Evolutionary conservation across 1,284 basidiomycete species (phyloP).

Genomic region (Heterobasidion occidentale): DNA sequence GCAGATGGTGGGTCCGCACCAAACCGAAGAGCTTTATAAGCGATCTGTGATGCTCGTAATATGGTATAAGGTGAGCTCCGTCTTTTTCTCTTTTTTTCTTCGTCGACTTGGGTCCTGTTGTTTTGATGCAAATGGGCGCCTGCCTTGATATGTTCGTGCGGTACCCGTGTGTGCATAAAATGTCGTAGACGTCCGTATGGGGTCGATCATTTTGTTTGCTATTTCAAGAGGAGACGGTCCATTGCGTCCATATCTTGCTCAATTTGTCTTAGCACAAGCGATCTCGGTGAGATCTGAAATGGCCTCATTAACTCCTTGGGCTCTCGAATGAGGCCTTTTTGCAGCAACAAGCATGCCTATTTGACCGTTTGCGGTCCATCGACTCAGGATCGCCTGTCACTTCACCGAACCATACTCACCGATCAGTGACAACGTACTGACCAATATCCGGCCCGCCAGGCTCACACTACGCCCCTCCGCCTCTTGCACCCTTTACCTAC

Average conservation of each 20-base stretch:
- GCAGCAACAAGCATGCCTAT: background rate
- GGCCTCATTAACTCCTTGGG: background rate
- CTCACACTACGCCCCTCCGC: constrained; percentile 50
- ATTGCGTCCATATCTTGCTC: background rate
- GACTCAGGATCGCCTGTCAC: background rate
- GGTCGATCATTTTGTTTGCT: background rate
- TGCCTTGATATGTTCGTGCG: background rate
- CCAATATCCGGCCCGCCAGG: constrained; percentile 23
- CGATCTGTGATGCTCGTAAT: constrained; percentile 53
- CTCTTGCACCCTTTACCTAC: constrained; percentile 50
- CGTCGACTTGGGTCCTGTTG: background rate
- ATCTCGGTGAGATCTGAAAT: background rate
- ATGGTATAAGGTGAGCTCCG: constrained; percentile 50
- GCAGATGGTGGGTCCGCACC: constrained; percentile 2
- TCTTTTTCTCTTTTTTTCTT: background rate
- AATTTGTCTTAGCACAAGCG: background rate
- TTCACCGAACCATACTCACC: background rate
- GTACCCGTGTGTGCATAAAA: background rate
- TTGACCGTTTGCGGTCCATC: background rate
- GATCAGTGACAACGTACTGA: constrained; percentile 6
- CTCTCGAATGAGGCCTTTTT: background rate
- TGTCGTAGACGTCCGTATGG: background rate
- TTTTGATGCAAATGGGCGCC: background rate
- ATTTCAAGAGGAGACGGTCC: too few relatives aligned
- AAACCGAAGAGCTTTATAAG: constrained; percentile 21